Base-by-base conservation (phyloP, 2,329 filamentous ascomycete genomes). In the Geoglossum cookeanum region DNA sequence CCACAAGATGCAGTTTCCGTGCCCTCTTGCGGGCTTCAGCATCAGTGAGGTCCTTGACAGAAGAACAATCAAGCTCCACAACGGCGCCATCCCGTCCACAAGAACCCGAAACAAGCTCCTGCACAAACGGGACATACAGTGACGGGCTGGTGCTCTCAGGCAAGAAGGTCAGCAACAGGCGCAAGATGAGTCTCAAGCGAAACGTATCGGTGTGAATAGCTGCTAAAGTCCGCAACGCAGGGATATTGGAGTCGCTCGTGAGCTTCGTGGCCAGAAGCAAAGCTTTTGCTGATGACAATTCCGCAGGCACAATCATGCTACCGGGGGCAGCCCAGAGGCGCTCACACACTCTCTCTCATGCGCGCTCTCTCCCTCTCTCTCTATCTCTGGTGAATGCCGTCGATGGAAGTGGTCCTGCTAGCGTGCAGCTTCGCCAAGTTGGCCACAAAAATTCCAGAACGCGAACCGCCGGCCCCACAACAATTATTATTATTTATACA, bases 141-240 rank as follows among this genome's bases (percentile, higher is more conserved):
- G 69, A 69, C 4, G 87, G 80, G 4, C 78, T 77, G 4, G 80
- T 65, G 48, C 78, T 83, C 68, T 91, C 86, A 30, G 88, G 87
- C 0, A 94, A 75, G 65, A 84, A 87, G 22, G 83, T 87, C 51
- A 94, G 75, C 27, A 94, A 70, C 56, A 92, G 81, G 49, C 84
- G 81, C 58, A 92, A 74, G 29, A 87, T 66, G 13, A 88, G 71
- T 58, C 85, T 79, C 49, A 78, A 75, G 32, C 77, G 74, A 57
- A 92, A 72, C 42, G 82, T 74, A 57, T 76, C 71, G 56, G 70
- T 69, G 62, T 85, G 72, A 44, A 74, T 71, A 27, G 76, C 72
- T 56, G 79, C 75, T 60, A 92, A 72, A 56, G 72, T 73, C 58
- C 77, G 75, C 59, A 92, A 71, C 61, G 77, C 75, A 62, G 75